Percentiles rank a stretch among this genome's conserved stretches.
phyloP scores from a whole-genome alignment of 1,284 basidiomycete species.

The Cryptococcus amylolentus region DNA sequence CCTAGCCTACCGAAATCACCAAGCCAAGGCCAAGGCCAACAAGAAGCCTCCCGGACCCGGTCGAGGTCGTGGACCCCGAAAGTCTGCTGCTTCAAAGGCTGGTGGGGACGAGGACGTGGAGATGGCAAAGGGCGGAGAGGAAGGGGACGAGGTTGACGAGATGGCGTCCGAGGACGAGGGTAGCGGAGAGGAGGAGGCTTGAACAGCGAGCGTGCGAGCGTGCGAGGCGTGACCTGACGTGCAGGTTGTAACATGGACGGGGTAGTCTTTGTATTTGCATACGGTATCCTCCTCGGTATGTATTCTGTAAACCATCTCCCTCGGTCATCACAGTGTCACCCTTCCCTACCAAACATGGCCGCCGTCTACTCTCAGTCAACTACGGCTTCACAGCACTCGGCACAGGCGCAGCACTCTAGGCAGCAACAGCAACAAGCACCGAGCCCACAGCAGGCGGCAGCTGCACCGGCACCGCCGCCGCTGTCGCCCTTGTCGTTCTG shows the following conservation, averaged over 20 bases:
- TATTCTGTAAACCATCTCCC: not conserved
- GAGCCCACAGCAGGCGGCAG: constrained; percentile 13
- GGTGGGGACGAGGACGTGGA: constrained; percentile 23
- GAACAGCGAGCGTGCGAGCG: not conserved
- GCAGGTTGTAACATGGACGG: not conserved
- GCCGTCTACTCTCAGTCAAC: not conserved
- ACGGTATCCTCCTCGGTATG: not conserved
- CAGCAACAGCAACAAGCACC: constrained; percentile 12
- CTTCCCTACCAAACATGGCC: not conserved
- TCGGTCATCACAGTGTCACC: not conserved
- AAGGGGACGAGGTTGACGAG: constrained; percentile 1
- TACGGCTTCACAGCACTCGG: not conserved
- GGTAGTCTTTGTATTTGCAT: too few species aligned
- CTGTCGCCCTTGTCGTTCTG: constrained; percentile 10
- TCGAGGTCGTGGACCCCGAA: constrained; percentile 40
- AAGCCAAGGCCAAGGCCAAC: constrained; percentile 27
- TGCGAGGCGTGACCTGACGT: not conserved
- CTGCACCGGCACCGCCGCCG: constrained; percentile 8
- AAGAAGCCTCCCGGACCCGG: constrained; percentile 33
- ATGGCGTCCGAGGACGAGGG: not conserved
- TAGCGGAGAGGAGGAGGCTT: constrained; percentile 1
- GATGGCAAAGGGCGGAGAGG: constrained; percentile 7
- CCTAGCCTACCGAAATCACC: constrained; percentile 34
- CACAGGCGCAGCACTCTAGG: constrained; percentile 3
- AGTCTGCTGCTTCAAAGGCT: constrained; percentile 28